Base-by-base conservation (phyloP, 2,329 filamentous ascomycete species). In the Aspergillus quadrilineatus region DNA sequence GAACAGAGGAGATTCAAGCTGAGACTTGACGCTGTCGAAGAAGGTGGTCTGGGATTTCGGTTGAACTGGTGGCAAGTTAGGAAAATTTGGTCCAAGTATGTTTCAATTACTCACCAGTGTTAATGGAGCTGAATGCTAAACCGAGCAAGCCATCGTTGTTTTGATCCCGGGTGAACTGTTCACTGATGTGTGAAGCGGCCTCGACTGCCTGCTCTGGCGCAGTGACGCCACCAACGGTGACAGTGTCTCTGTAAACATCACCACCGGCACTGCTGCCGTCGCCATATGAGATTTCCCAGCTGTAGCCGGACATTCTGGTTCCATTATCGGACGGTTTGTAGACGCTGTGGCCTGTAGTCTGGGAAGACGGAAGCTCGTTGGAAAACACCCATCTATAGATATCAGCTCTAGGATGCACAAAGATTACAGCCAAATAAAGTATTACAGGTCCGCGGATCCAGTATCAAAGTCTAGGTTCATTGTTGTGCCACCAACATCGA, bases 401-500 rank as follows among this genome's bases (percentile, higher is more conserved):
- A 37, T 70, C 52, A 64, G 51, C 34, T 12, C 37, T 15, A 15
- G 9, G n/a, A 14, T 29, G n/a, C 30, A 9, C 3, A 12, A 14
- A 22, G 6, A 17, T 1, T 9, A 6, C n/a, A 36, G 46, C 12
- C 2, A 17, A 1, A 3, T 15, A 75, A 22, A 22, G 22, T 22
- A 82, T 75, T 72, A 85, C 87, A 89, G 81, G 73, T 89, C 86
- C 42, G 85, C 79, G 60, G 79, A 88, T 60, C 79, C 87, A 12
- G 89, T 92, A 63, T 92, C 89, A 58, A 92, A 82, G 68, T 90
- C 87, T 58, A 92, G 70, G 57, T 85, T 81, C 60, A 90, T 69
- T 3, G 76, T 82, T 63, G 87, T 84, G 67, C 81, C 74, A 44
- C 88, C 89, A 60, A 91, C 77, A 2, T 76, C 79, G 46, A 91